phyloP scores from a whole-genome alignment of 768 basidiomycete genomes.

The Lentinula detonsa region DNA sequence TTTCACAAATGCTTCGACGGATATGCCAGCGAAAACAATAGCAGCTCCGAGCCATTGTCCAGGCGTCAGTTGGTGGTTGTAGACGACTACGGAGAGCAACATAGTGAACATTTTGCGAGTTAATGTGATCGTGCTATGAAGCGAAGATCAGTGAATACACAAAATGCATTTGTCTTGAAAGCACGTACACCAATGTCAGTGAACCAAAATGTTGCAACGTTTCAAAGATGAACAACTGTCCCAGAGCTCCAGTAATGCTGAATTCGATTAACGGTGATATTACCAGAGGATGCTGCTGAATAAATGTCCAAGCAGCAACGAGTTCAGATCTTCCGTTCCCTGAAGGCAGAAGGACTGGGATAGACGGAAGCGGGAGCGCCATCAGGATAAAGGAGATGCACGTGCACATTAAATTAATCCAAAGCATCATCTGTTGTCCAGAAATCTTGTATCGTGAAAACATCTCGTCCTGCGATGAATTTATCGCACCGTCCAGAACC shows the following conservation, averaged over 20 bases:
- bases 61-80: constrained; percentile 73
- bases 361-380: constrained; percentile 69
- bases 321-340: constrained; percentile 58
- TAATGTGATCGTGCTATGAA: constrained; percentile 79
- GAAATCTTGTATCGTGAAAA: constrained; percentile 67
- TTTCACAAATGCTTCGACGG: constrained; percentile 88
- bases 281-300: constrained; percentile 71
- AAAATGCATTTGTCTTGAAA: background rate
- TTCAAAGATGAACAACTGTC: constrained; percentile 97
- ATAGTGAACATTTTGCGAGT: constrained; percentile 98
- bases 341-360: constrained; percentile 77
- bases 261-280: constrained; percentile 74
- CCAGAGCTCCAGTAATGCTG: constrained; percentile 85
- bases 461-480: constrained; percentile 96
- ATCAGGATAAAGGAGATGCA: constrained; percentile 63
- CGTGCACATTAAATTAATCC: constrained; percentile 88
- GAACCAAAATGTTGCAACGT: constrained; percentile 90
- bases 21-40: constrained; percentile 94
- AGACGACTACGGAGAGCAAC: constrained; percentile 90
- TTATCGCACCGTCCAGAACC: constrained; percentile 85
- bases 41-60: constrained; percentile 94
- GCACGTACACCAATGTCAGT: constrained; percentile 77
- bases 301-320: constrained; percentile 61
- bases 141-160: constrained; percentile 5
- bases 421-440: constrained; percentile 99